Evolutionary conservation across 2,329 filamentous ascomycete genomes (phyloP).

Genomic region (Madurella fahalii): DNA sequence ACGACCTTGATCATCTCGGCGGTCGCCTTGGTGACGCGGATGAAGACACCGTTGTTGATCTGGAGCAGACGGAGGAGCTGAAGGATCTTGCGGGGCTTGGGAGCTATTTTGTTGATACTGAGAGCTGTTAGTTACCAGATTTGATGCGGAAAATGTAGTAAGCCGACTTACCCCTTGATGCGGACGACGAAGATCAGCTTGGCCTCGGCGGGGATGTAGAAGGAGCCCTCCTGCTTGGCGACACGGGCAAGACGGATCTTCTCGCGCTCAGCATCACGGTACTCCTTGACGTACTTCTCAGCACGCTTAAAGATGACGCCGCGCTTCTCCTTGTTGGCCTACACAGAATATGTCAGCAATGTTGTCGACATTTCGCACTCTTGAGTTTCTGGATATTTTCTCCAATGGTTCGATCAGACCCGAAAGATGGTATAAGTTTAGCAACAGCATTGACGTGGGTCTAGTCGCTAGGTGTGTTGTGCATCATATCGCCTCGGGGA

Average conservation of each 20-base stretch:
- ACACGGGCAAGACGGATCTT: conserved; percentile 89
- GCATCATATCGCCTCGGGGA: conserved; percentile 66
- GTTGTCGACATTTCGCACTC: conserved; percentile 5
- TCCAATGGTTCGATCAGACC: conserved; percentile 66
- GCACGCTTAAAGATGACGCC: conserved; percentile 99
- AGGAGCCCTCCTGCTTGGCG: conserved; percentile 86
- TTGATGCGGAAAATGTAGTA: conserved; percentile 6
- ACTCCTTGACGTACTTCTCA: conserved; percentile 99
- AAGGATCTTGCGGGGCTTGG: conserved; percentile 99
- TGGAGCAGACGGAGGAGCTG: conserved; percentile 99
- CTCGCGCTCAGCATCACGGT: conserved; percentile 97
- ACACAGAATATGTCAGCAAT: conserved; percentile 36
- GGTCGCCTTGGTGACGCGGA: conserved; percentile 96
- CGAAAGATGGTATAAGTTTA: conserved; percentile 96
- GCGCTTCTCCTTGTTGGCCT: conserved; percentile 99
- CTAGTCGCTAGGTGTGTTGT: conserved; percentile 89
- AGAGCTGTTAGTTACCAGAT: conserved; percentile 12
- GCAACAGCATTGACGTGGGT: conserved; percentile 94
- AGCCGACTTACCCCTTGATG: conserved; percentile 79
- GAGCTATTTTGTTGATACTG: conserved; percentile 99
- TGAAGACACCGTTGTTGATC: conserved; percentile 99
- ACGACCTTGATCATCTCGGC: conserved; percentile 96
- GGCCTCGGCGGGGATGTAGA: conserved; percentile 90
- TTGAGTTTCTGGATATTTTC: conserved; percentile 6
- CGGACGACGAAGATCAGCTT: conserved; percentile 97